phyloP scores from a whole-genome alignment of 2,329 filamentous ascomycete genomes.

The Penicillium oxalicum region DNA sequence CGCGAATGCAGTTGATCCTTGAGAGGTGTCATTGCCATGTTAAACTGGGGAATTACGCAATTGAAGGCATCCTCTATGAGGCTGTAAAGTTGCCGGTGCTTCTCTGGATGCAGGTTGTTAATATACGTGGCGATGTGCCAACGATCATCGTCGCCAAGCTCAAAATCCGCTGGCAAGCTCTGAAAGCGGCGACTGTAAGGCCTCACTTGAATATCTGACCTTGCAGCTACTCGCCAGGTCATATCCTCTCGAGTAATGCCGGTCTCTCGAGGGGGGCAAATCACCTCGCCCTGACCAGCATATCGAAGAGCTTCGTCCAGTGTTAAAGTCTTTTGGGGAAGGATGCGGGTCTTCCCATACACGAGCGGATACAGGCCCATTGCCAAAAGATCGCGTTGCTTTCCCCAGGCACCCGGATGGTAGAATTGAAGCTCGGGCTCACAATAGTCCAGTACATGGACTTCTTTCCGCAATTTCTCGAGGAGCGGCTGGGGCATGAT shows the following conservation, averaged over 20 bases:
- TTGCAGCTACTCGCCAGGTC: slow-evolving; percentile 24
- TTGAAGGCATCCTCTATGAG: slow-evolving; percentile 35
- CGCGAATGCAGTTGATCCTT: slow-evolving; percentile 30
- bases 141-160: slow-evolving; percentile 23
- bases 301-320: slow-evolving; percentile 22
- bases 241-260: slow-evolving; percentile 30
- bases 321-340: slow-evolving; percentile 21
- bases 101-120: slow-evolving; percentile 42
- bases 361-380: slow-evolving; percentile 57
- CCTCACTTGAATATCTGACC: slow-evolving; percentile 23
- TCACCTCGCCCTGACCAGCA: slow-evolving; percentile 22
- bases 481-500: slow-evolving; percentile 37
- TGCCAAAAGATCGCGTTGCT: slow-evolving; percentile 58
- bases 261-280: slow-evolving; percentile 22
- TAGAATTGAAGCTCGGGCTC: slow-evolving; percentile 51
- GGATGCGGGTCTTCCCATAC: slow-evolving; percentile 28
- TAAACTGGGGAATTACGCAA: slow-evolving; percentile 21
- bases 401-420: slow-evolving; percentile 51
- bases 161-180: slow-evolving; percentile 41
- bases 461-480: slow-evolving; percentile 40
- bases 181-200: slow-evolving; percentile 38
- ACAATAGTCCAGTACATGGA: slow-evolving; percentile 47
- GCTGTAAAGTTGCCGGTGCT: slow-evolving; percentile 31
- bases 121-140: slow-evolving; percentile 39
- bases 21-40: slow-evolving; percentile 26